phyloP scores from a whole-genome alignment of 345 rosid genomes.

The Hibiscus tridactylites region DNA sequence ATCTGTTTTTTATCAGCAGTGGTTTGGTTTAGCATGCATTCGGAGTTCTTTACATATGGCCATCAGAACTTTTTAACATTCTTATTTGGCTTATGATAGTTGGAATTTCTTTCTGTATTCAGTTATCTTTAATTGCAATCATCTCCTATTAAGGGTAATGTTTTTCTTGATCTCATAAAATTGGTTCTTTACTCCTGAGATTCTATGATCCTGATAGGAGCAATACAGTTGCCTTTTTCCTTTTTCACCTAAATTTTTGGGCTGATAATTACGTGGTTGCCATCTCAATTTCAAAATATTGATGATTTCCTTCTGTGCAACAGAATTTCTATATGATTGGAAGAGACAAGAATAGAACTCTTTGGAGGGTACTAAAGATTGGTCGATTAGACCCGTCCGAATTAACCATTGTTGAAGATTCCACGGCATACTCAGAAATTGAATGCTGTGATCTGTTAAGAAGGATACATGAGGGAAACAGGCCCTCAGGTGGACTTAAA shows the following conservation, averaged over 20 bases:
- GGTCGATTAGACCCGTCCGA: constrained; percentile 62
- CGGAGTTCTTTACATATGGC: background rate
- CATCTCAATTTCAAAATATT: background rate
- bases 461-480: constrained; percentile 79
- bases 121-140: background rate
- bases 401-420: constrained; percentile 60
- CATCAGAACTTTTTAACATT: no score
- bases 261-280: background rate
- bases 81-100: background rate
- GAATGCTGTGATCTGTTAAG: constrained; percentile 62
- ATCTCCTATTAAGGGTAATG: background rate
- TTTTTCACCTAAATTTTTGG: background rate
- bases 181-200: background rate
- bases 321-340: constrained; percentile 92
- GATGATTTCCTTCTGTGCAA: constrained; percentile 8
- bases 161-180: background rate
- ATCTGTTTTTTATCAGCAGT: background rate
- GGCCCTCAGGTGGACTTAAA: constrained; percentile 74
- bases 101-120: background rate
- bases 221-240: background rate
- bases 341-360: constrained; percentile 61
- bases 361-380: constrained; percentile 79
- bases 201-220: background rate
- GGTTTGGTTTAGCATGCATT: background rate
- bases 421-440: constrained; percentile 48